Percentiles rank a stretch among this genome's conserved stretches.
Conservation (phyloP, 306 rosid species). For the Malus sylvestris region DNA sequence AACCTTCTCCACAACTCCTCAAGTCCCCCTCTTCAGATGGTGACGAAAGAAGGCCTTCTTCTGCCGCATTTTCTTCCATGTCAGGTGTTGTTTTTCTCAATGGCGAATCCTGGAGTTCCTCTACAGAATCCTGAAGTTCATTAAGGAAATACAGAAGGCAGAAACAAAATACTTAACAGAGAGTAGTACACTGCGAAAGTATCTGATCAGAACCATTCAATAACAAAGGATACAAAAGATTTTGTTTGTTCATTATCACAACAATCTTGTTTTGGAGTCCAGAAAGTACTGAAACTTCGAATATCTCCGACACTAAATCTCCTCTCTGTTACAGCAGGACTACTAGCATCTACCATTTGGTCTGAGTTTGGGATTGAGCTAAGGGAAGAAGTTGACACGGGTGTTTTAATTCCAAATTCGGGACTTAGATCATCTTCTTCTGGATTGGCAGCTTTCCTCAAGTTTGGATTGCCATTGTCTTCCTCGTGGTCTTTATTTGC, state of each 20-base stretch:
- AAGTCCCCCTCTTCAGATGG: conserved; percentile 41
- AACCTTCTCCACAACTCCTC: conserved; percentile 43
- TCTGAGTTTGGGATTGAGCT: conserved; percentile 41
- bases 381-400: conserved; percentile 42
- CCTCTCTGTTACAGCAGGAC: conserved; percentile 35
- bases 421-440: conserved; percentile 54
- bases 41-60: conserved; percentile 45
- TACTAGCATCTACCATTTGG: conserved; percentile 20
- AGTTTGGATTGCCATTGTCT: conserved; percentile 19
- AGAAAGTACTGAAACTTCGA: conserved; percentile 37
- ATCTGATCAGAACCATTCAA: conserved; percentile 16
- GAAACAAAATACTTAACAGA: conserved; percentile 18
- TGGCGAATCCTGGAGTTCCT: conserved; percentile 32
- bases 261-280: conserved; percentile 31
- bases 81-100: conserved; percentile 26
- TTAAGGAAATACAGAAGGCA: conserved; percentile 48
- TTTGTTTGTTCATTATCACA: conserved; percentile 22
- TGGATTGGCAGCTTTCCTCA: conserved; percentile 27
- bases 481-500: conserved; percentile 29
- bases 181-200: conserved; percentile 10
- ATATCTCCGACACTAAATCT: conserved; percentile 36
- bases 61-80: conserved; percentile 31
- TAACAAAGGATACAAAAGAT: conserved; percentile 61
- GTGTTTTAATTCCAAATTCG: conserved; percentile 45
- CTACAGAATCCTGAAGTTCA: conserved; percentile 46